phyloP scores from a whole-genome alignment of 495 filamentous ascomycete genomes.

The Penicillium nucicola region DNA sequence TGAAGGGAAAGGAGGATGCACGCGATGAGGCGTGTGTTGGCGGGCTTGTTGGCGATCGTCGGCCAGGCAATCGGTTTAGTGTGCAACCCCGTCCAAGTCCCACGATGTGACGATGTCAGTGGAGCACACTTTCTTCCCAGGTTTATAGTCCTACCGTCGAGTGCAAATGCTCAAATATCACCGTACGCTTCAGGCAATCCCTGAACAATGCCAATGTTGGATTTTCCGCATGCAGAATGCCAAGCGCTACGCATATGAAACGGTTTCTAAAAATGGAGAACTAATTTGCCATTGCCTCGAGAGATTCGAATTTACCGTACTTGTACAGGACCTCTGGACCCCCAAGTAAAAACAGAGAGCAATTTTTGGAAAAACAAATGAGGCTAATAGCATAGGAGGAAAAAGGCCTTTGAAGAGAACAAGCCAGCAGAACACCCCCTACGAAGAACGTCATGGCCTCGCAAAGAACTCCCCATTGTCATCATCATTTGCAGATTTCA shows the following conservation, averaged over 20 bases:
- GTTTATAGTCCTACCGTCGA: no score
- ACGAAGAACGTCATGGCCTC: constrained; percentile 28
- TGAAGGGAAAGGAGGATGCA: constrained; percentile 3
- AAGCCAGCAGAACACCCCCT: constrained; percentile 17
- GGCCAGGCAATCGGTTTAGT: constrained; percentile 18
- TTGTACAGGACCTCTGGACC: constrained; percentile 9
- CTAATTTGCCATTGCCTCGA: background rate
- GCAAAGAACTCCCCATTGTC: constrained; percentile 37
- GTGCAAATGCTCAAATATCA: no score
- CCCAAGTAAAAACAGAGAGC: constrained; percentile 17
- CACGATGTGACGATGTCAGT: no score
- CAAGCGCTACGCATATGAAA: background rate
- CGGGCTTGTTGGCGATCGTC: constrained; percentile 17
- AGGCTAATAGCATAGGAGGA: constrained; percentile 46
- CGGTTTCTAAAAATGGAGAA: no score
- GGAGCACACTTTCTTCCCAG: no score
- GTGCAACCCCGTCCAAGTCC: no score
- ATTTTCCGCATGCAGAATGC: no score
- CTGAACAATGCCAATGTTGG: no score
- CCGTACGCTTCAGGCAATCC: no score
- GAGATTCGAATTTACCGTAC: constrained; percentile 6
- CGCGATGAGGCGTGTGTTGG: constrained; percentile 10
- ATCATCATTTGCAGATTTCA: constrained; percentile 38
- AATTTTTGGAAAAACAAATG: constrained; percentile 38
- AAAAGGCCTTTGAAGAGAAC: constrained; percentile 38